These are phyloP conservation scores for Blastobotrys capitulatus DNA, from an alignment of 1,139 yeast genomes.

Conservation along the genomic window DNA sequence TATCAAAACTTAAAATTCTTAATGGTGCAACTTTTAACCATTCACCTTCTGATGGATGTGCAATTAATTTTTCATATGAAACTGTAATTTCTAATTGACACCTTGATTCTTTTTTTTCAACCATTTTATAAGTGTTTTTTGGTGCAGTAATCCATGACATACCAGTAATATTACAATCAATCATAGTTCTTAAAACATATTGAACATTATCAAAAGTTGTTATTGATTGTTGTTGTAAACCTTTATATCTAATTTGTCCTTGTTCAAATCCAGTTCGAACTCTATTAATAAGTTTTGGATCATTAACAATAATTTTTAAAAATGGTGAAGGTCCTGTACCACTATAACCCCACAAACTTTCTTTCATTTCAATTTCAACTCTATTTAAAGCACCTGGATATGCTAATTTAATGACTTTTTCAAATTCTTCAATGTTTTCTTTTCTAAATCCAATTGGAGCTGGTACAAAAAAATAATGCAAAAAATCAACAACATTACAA, in stretches of 20 bases:
- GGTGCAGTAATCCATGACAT: slow-evolving; percentile 98
- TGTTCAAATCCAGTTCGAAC: slow-evolving; percentile 77
- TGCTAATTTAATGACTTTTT: slow-evolving; percentile 31
- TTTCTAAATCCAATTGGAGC: slow-evolving; percentile 74
- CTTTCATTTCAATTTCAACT: slow-evolving; percentile 63
- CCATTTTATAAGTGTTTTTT: slow-evolving; percentile 54
- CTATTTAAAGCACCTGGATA: slow-evolving; percentile 33
- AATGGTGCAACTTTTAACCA: slow-evolving; percentile 94
- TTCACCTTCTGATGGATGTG: slow-evolving; percentile 89
- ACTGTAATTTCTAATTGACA: slow-evolving; percentile 83
- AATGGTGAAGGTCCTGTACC: slow-evolving; percentile 77
- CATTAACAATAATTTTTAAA: slow-evolving; percentile 62
- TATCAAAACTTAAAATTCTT: slow-evolving; percentile 89
- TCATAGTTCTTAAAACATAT: slow-evolving; percentile 79
- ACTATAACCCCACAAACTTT: slow-evolving; percentile 90
- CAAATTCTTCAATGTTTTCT: slow-evolving; percentile 47
- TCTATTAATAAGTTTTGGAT: slow-evolving; percentile 60
- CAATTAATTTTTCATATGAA: slow-evolving; percentile 58
- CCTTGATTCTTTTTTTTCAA: slow-evolving; percentile 47
- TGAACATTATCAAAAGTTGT: slow-evolving; percentile 88
- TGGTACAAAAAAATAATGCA: slow-evolving; percentile 88
- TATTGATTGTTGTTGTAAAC: slow-evolving; percentile 36
- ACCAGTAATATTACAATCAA: slow-evolving; percentile 82
- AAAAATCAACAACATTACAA: slow-evolving; percentile 84
- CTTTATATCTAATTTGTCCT: slow-evolving; percentile 61